phyloP scores from a whole-genome alignment of 495 filamentous ascomycete species.

The Aspergillus biplanus region DNA sequence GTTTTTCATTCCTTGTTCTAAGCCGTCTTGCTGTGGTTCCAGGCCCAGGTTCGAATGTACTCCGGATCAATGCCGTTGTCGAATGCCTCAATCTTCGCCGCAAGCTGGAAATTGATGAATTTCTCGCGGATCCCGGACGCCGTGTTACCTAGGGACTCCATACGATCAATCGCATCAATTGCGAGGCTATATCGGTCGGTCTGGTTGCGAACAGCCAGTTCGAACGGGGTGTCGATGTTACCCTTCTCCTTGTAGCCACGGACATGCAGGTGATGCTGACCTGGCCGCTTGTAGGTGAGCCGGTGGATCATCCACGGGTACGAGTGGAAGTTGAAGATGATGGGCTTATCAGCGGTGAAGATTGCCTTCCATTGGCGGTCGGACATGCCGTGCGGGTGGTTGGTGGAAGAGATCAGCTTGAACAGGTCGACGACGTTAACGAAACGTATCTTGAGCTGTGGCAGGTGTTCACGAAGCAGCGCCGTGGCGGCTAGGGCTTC shows the following conservation, averaged over 20 bases:
- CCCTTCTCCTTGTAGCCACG: constrained; percentile 76
- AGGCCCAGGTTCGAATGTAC: constrained; percentile 66
- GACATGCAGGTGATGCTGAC: constrained; percentile 66
- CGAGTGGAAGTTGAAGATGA: constrained; percentile 80
- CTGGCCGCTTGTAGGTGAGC: constrained; percentile 69
- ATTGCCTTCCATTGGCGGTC: constrained; percentile 64
- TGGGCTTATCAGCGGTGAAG: constrained; percentile 68
- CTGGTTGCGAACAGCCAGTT: constrained; percentile 71
- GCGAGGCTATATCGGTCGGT: constrained; percentile 73
- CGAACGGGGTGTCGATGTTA: constrained; percentile 76
- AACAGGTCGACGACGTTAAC: constrained; percentile 78
- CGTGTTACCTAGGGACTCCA: constrained; percentile 58
- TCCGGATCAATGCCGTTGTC: constrained; percentile 68
- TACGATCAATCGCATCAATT: constrained; percentile 71
- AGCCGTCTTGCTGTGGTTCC: constrained; percentile 47
- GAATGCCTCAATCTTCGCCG: constrained; percentile 60
- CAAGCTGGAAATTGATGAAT: constrained; percentile 61
- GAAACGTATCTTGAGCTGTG: constrained; percentile 69
- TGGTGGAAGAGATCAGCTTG: constrained; percentile 64
- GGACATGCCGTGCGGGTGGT: constrained; percentile 70
- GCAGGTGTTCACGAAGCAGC: constrained; percentile 64
- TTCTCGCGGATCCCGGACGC: constrained; percentile 61
- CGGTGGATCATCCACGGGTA: constrained; percentile 78
- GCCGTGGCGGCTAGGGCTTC: constrained; percentile 71
- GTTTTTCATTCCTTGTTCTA: not conserved